These are phyloP conservation scores for Emydomyces testavorans DNA, from an alignment of 2,329 filamentous ascomycete genomes.

Conservation along the genomic window DNA sequence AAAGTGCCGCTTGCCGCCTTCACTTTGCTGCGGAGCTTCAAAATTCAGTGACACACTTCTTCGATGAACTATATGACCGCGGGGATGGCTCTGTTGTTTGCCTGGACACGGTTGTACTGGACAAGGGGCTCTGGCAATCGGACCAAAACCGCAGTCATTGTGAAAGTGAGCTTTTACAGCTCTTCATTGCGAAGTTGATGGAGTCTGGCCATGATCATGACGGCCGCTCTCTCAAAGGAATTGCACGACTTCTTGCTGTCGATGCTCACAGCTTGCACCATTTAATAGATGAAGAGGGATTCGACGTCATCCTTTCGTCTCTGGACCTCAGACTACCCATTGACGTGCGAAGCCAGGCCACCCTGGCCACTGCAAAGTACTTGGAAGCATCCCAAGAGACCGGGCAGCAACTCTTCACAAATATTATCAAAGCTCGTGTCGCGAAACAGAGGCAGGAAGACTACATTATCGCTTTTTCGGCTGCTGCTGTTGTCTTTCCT, in stretches of 20 bases:
- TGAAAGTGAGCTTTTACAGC: slow-evolving; percentile 41
- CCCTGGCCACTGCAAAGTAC: slow-evolving; percentile 69
- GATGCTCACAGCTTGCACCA: slow-evolving; percentile 40
- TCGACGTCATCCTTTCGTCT: slow-evolving; percentile 76
- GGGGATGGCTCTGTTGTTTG: slow-evolving; percentile 39
- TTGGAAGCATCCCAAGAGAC: slow-evolving; percentile 63
- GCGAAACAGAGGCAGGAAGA: slow-evolving; percentile 71
- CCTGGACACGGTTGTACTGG: slow-evolving; percentile 37
- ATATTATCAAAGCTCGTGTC: slow-evolving; percentile 63
- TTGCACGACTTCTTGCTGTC: slow-evolving; percentile 47
- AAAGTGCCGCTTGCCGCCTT: slow-evolving; percentile 33
- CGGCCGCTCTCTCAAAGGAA: slow-evolving; percentile 49
- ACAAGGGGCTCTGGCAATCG: slow-evolving; percentile 36
- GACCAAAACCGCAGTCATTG: slow-evolving; percentile 35
- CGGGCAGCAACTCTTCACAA: slow-evolving; percentile 57
- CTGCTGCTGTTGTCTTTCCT: slow-evolving; percentile 79
- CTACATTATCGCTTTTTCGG: slow-evolving; percentile 82
- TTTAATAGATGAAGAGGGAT: slow-evolving; percentile 53
- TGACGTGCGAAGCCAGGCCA: slow-evolving; percentile 66
- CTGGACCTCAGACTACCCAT: slow-evolving; percentile 71
- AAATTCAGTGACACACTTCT: slow-evolving; percentile 37
- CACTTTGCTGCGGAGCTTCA: slow-evolving; percentile 36
- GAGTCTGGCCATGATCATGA: slow-evolving; percentile 70
- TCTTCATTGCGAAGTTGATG: slow-evolving; percentile 80
- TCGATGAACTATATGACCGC: slow-evolving; percentile 39